Percentiles rank a stretch among this genome's conserved stretches.
Evolutionary conservation across 768 basidiomycete species (phyloP).

Genomic region (Sarcomyxa edulis): DNA sequence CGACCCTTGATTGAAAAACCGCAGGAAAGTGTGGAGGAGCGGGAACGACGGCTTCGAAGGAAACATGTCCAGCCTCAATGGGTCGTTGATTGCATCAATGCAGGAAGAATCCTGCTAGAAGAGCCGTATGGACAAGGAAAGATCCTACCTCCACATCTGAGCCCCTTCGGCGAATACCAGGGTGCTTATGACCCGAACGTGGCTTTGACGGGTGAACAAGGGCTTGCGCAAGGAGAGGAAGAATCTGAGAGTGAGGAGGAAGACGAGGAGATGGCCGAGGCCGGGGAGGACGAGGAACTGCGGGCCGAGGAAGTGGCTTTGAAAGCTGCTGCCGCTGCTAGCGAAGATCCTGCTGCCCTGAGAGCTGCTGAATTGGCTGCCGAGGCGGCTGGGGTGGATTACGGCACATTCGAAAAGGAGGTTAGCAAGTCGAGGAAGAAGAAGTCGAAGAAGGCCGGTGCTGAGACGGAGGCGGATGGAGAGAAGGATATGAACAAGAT

Average conservation of each 20-base stretch:
- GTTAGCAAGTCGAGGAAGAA: conserved; percentile 55
- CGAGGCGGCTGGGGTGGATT: conserved; percentile 82
- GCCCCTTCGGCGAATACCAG: conserved; percentile 84
- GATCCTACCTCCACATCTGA: conserved; percentile 88
- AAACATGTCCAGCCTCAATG: conserved; percentile 97
- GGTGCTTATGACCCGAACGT: conserved; percentile 70
- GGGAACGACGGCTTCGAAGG: conserved; percentile 58
- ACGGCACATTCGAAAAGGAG: conserved; percentile 71
- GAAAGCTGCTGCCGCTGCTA: conserved; percentile 24
- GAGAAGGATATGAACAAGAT: conserved; percentile 95
- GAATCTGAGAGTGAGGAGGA: conserved; percentile 26
- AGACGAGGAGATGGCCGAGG: conserved; percentile 25
- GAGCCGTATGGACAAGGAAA: conserved; percentile 84
- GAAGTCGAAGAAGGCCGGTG: conserved; percentile 19
- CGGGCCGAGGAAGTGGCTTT: conserved; percentile 20
- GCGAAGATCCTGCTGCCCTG: conserved; percentile 61
- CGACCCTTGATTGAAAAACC: conserved; percentile 56
- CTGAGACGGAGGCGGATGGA: conserved; percentile 29
- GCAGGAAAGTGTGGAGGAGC: conserved; percentile 51
- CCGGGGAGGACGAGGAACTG: conserved; percentile 18
- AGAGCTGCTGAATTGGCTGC: conserved; percentile 90
- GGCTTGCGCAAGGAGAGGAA: conserved; percentile 25
- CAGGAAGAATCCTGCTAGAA: conserved; percentile 76
- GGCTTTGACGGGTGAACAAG: conserved; percentile 27
- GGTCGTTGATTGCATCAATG: conserved; percentile 95